Conservation (phyloP, 139 green algal genomes). For the Chlamydomonas incerta region DNA sequence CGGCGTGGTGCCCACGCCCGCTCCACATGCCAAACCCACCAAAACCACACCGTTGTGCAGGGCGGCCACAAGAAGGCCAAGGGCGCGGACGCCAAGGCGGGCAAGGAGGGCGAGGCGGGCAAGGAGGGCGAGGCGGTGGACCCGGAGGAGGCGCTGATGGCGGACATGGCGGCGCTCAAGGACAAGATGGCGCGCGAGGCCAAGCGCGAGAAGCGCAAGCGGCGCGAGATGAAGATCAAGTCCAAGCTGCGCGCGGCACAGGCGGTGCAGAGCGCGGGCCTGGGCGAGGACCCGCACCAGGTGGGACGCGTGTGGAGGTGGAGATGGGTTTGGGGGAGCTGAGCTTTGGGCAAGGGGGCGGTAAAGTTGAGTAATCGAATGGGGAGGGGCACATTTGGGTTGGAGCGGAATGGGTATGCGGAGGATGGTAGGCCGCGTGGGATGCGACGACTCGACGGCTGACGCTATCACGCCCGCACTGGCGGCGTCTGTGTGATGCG, state of each 20-base stretch:
- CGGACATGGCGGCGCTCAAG: slow-evolving; percentile 93
- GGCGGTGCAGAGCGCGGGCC: slow-evolving; percentile 65
- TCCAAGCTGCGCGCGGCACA: slow-evolving; percentile 72
- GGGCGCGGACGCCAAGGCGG: not conserved
- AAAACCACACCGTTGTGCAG: no score
- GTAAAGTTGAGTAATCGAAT: no score
- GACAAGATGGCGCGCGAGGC: slow-evolving; percentile 57
- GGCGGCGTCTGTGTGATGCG: no score
- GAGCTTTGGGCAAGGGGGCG: no score
- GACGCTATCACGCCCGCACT: no score
- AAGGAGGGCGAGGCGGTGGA: slow-evolving; percentile 47
- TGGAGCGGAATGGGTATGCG: no score
- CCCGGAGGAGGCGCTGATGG: slow-evolving; percentile 82
- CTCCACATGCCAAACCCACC: no score
- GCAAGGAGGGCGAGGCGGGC: slow-evolving; percentile 7
- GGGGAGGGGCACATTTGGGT: no score
- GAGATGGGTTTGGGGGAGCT: no score
- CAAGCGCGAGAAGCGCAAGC: slow-evolving; percentile 76
- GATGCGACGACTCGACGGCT: no score
- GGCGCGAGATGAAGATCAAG: slow-evolving; percentile 86
- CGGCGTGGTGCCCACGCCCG: no score
- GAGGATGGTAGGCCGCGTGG: no score
- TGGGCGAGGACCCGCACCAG: slow-evolving; percentile 55
- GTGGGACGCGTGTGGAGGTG: not conserved
- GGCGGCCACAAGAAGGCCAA: slow-evolving; percentile 23